Conservation (phyloP, 108 stramenopile genomes). For the Skeletonema costatum region DNA sequence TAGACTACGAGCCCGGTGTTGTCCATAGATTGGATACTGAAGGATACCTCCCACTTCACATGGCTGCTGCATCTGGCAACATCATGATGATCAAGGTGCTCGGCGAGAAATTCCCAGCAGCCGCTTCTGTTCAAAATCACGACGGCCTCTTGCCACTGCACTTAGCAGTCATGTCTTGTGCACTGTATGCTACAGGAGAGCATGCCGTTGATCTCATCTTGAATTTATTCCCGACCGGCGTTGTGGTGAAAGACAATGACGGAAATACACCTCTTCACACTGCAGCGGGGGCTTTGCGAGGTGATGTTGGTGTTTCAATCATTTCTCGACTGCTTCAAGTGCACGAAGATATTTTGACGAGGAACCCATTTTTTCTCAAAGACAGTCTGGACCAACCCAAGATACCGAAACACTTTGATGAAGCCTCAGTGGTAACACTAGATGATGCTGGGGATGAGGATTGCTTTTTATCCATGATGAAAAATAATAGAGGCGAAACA, state of each 20-base stretch:
- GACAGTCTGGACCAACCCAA: slow-evolving; percentile 12
- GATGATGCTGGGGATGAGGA: slow-evolving; percentile 26
- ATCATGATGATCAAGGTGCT: slow-evolving; percentile 75
- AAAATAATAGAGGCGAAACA: slow-evolving; percentile 68
- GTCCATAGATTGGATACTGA: slow-evolving; percentile 83
- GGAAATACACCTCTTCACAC: slow-evolving; percentile 86
- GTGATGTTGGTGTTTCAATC: slow-evolving; percentile 67
- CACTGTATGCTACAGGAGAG: slow-evolving; percentile 32
- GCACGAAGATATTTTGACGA: slow-evolving; percentile 54
- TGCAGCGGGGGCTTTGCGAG: slow-evolving; percentile 64
- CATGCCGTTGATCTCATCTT: slow-evolving; percentile 48
- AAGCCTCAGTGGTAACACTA: slow-evolving; percentile 25
- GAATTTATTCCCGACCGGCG: slow-evolving; percentile 67
- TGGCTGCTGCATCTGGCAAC: slow-evolving; percentile 80
- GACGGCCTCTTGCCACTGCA: slow-evolving; percentile 86
- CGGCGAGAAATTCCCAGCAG: slow-evolving; percentile 70
- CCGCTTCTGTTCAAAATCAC: slow-evolving; percentile 87
- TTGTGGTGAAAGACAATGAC: slow-evolving; percentile 76
- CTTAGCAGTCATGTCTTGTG: slow-evolving; percentile 66
- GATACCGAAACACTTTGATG: slow-evolving; percentile 48
- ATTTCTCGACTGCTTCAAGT: slow-evolving; percentile 70
- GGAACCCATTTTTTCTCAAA: slow-evolving; percentile 11
- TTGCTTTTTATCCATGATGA: slow-evolving; percentile 33
- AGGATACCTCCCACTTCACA: slow-evolving; percentile 88
- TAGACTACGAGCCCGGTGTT: slow-evolving; percentile 68